These are phyloP conservation scores for Scheffersomyces cryptocercus DNA, from an alignment of 1,139 yeast species.

Conservation along the genomic window DNA sequence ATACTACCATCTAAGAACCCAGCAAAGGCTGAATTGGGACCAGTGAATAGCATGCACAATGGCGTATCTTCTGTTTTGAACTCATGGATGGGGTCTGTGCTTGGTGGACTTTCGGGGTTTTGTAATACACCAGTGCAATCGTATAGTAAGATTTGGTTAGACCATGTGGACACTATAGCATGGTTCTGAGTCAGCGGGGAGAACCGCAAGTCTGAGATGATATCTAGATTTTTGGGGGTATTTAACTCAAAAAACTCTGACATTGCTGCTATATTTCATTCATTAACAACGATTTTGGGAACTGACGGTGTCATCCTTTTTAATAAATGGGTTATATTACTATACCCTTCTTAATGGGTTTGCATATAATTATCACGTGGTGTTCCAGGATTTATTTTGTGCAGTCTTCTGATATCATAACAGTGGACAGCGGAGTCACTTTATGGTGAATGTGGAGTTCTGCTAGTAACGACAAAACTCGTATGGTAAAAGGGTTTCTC, in stretches of 20 bases:
- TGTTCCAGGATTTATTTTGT: too few relatives aligned
- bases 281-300: too few relatives aligned
- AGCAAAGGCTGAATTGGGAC: slow-evolving; percentile 24
- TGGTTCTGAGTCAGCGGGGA: slow-evolving; percentile 24
- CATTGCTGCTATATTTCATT: background rate
- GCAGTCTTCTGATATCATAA: too few relatives aligned
- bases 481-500: too few relatives aligned
- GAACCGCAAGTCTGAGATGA: slow-evolving; percentile 20
- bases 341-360: too few relatives aligned
- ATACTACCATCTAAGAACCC: slow-evolving; percentile 46
- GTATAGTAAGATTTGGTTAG: slow-evolving; percentile 38
- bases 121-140: slow-evolving; percentile 15
- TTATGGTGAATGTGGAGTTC: too few relatives aligned
- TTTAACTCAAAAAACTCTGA: slow-evolving; percentile 6
- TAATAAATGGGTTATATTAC: too few relatives aligned
- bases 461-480: too few relatives aligned
- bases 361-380: too few relatives aligned
- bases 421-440: too few relatives aligned
- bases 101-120: slow-evolving; percentile 6
- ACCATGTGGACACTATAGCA: slow-evolving; percentile 45
- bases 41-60: slow-evolving; percentile 8
- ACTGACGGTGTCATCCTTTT: too few relatives aligned
- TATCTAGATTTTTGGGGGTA: slow-evolving; percentile 24
- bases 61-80: slow-evolving; percentile 10
- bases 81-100: slow-evolving; percentile 4